Evolutionary conservation across 345 rosid genomes (phyloP).

Genomic region (Citrus hindsii): DNA sequence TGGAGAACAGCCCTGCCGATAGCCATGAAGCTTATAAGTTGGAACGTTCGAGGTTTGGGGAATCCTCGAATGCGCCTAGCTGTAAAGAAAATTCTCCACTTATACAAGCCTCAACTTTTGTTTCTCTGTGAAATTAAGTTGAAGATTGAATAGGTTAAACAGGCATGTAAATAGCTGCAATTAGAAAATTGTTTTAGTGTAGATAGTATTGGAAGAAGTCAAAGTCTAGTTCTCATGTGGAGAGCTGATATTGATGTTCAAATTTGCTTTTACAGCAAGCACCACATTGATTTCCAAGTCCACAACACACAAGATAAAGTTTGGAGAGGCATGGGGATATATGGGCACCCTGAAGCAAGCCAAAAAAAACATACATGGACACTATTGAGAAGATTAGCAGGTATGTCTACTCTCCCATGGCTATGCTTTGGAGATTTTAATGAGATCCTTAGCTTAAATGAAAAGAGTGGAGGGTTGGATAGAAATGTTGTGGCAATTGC

Average conservation of each 20-base stretch:
- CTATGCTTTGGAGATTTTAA: not conserved
- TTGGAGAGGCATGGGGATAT: not conserved
- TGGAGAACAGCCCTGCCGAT: not conserved
- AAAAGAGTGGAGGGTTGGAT: not conserved
- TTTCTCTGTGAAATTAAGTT: not conserved
- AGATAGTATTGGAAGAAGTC: not conserved
- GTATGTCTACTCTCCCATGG: too few species aligned
- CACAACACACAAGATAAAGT: too few species aligned
- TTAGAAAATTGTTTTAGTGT: too few species aligned
- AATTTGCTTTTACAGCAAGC: too few species aligned
- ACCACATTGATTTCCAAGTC: not conserved
- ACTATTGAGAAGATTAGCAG: too few species aligned
- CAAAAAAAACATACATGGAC: not conserved
- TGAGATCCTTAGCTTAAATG: not conserved
- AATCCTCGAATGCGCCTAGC: too few species aligned
- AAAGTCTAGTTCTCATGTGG: too few species aligned
- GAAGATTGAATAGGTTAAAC: fast-evolving
- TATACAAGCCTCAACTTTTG: not conserved
- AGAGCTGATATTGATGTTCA: too few species aligned
- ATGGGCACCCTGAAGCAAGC: too few species aligned
- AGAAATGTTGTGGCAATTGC: not conserved
- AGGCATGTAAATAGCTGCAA: not conserved
- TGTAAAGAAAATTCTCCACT: too few species aligned
- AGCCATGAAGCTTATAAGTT: too few species aligned
- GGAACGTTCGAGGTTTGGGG: not conserved